Base-by-base conservation (phyloP, 306 rosid genomes). In the Prunus fruticosa region DNA sequence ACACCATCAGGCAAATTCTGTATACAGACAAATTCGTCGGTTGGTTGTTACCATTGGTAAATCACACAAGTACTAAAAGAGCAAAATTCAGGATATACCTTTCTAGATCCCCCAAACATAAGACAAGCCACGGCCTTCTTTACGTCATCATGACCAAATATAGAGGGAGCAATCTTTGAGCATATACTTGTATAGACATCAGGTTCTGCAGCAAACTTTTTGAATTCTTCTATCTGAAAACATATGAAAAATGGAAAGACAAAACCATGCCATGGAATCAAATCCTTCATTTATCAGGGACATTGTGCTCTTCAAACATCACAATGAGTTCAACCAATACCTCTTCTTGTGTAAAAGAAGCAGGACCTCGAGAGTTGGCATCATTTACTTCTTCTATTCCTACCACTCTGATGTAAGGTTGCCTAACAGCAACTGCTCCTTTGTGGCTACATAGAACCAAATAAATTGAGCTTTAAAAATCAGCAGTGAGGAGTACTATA, bases 1-100 rank as follows among this genome's bases (percentile, higher is more conserved):
- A 92, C 99, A 74, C 99, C 99, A 84, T 95, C 99, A 0, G 99
- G 99, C 86, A 95, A 83, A 81, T 82, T 79, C 99, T 92, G 92
- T 65, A 84, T 62, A 65, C 71, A 73, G 68, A 84, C 12, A 69
- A 64, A 47, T 83, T 38, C 10, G 9, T 7, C 13, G n/a, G 65
- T 61, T 57, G 53, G 77, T 66, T 68, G 84, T 65, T 25, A 69
- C 41, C 16, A 74, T 71, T 80, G 72, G 34, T 14, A 58, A 46
- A 46, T 28, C 16, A 47, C 11, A 81, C 22, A 54, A 52, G 34
- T 45, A 54, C 30, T 56, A 43, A 64, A 51, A 63, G 47, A 49
- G 30, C 15, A 70, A 30, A 54, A 32, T 30, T 34, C 62, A 11
- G 12, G 11, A 73, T 20, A 64, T 78, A 95, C 99, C 97, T 95